Base-by-base conservation (phyloP, 2,329 filamentous ascomycete species). In the Pseudofabraea citricarpa region DNA sequence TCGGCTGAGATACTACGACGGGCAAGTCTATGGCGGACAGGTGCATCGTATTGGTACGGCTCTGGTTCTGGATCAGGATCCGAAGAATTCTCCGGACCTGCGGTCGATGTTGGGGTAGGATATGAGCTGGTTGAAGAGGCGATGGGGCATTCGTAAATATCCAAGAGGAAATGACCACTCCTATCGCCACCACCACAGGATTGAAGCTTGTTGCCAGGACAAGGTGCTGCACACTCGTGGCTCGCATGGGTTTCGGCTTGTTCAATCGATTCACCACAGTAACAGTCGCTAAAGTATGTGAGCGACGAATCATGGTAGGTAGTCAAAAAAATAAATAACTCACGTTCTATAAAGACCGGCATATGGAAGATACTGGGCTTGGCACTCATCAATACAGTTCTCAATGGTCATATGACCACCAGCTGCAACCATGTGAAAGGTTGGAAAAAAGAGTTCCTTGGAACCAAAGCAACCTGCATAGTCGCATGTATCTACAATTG, bases 21-120 rank as follows among this genome's bases (percentile, higher is more conserved):
- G 15, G 35, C 16, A 12, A 20, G 6, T 10, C 6, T n/a, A 21
- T 36, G 35, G 8, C 22, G 16, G 35, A 21, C 22, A 21, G 20
- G 18, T 20, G 35, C 35, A 13, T 36, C 22, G 9, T 20, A 20
- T n/a, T 21, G n/a, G 18, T 20, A 20, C 18, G 20, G 20, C 35
- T 36, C 35, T 3, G 35, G 35, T 21, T 36, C 35, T 36, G 35
- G 35, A 13, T 36, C 35, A 20, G 35, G 35, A 21, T 21, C 35
- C 8, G 35, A 36, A 21, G 35, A 36, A 7, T 16, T 16, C 18
- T 36, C 35, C 20, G 35, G 35, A 8, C 18, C 22, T 20, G 35
- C n/a, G 13, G 27, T n/a, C 9, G 16, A 18, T 21, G 8, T 21
- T n/a, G 16, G n/a, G 35, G 35, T 12, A 13, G 16, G n/a, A 10